These are phyloP conservation scores for Coprinellus micaceus DNA, from an alignment of 768 basidiomycete species.

Conservation along the genomic window DNA sequence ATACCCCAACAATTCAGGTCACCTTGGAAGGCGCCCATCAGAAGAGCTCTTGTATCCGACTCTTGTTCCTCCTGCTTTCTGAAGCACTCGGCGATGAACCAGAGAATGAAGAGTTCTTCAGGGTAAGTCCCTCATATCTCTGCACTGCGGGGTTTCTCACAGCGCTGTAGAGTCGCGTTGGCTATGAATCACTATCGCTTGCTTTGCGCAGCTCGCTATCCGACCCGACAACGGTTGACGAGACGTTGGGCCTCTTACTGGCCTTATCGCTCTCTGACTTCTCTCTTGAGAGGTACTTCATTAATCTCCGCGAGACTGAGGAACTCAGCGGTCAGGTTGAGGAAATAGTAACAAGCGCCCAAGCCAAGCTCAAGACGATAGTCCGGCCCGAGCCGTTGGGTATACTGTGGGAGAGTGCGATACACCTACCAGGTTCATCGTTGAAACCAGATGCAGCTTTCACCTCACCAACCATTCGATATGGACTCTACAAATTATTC, in stretches of 20 bases:
- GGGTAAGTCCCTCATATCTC: constrained; percentile 40
- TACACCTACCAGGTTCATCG: constrained; percentile 30
- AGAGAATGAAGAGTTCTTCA: constrained; percentile 61
- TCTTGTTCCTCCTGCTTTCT: constrained; percentile 62
- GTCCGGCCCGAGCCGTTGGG: constrained; percentile 57
- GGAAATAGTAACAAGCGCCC: neutral
- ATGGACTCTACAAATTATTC: constrained; percentile 54
- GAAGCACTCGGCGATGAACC: constrained; percentile 58
- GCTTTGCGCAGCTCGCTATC: constrained; percentile 53
- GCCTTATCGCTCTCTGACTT: constrained; percentile 67
- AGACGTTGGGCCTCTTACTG: constrained; percentile 64
- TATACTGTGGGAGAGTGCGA: constrained; percentile 52
- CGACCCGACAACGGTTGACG: constrained; percentile 43
- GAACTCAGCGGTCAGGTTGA: constrained; percentile 39
- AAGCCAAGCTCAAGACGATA: constrained; percentile 32
- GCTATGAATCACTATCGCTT: constrained; percentile 59
- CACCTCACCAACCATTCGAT: constrained; percentile 35
- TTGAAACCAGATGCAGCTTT: neutral
- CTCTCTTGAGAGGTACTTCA: constrained; percentile 52
- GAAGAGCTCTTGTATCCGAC: constrained; percentile 48
- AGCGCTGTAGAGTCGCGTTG: constrained; percentile 46
- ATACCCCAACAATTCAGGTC: constrained; percentile 34
- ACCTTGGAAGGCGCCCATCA: constrained; percentile 33
- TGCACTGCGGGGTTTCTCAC: constrained; percentile 2
- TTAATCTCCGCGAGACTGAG: constrained; percentile 32